These are phyloP conservation scores for Globisporangium megalacanthum DNA, from an alignment of 352 stramenopile genomes.

Conservation along the genomic window DNA sequence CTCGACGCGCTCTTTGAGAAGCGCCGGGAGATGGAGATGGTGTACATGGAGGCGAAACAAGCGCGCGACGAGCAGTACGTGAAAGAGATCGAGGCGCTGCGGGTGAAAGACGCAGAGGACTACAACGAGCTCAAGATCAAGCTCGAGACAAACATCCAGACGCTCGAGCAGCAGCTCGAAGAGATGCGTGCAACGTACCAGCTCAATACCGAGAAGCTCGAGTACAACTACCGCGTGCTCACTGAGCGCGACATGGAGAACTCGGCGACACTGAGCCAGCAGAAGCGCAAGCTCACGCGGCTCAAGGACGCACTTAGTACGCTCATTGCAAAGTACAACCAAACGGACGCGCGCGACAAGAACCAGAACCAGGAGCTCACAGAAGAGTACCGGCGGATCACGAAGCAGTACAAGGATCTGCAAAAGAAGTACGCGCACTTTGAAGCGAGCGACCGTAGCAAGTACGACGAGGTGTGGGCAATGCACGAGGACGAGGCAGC, in stretches of 20 bases:
- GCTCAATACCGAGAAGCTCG: constrained; percentile 95
- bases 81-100: constrained; percentile 89
- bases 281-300: constrained; percentile 91
- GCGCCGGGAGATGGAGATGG: constrained; percentile 90
- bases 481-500: constrained; percentile 90
- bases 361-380: constrained; percentile 92
- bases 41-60: constrained; percentile 92
- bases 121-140: constrained; percentile 97
- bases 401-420: constrained; percentile 94
- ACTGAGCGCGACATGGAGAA: constrained; percentile 95
- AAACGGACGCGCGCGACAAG: constrained; percentile 82
- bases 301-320: constrained; percentile 90
- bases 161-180: constrained; percentile 94
- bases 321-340: constrained; percentile 90
- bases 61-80: constrained; percentile 85
- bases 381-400: constrained; percentile 91
- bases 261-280: constrained; percentile 86
- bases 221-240: constrained; percentile 96
- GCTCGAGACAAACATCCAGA: constrained; percentile 95
- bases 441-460: constrained; percentile 81
- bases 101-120: constrained; percentile 89
- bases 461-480: constrained; percentile 87
- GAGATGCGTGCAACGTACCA: constrained; percentile 95
- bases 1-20: constrained; percentile 92
- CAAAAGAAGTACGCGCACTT: constrained; percentile 95